These are phyloP conservation scores for Cordyceps javanica DNA, from an alignment of 2,329 filamentous ascomycete genomes.

Conservation along the genomic window DNA sequence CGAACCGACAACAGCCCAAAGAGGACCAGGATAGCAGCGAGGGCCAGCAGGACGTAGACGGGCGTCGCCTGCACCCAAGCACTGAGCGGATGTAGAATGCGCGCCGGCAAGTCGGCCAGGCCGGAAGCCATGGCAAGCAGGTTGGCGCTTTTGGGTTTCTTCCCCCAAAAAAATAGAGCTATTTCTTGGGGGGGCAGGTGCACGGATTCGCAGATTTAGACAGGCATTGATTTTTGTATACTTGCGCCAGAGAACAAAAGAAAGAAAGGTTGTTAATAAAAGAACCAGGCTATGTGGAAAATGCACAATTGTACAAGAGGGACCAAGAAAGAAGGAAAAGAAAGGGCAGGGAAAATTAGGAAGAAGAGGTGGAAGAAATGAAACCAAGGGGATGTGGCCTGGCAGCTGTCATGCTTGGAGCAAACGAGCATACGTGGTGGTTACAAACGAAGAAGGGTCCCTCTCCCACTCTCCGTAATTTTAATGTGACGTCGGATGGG, in stretches of 20 bases:
- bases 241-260: neutral
- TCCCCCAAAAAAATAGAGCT: too few relatives aligned
- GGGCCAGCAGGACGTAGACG: conserved; percentile 30
- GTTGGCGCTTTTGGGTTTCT: neutral
- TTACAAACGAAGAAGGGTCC: neutral
- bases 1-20: conserved; percentile 34
- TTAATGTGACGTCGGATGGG: neutral
- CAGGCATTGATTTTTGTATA: neutral
- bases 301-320: neutral
- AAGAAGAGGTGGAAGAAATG: too few relatives aligned
- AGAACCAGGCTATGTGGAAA: neutral
- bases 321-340: neutral
- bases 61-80: conserved; percentile 33
- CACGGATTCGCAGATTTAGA: neutral
- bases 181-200: too few relatives aligned
- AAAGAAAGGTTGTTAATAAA: neutral
- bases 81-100: conserved; percentile 29
- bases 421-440: conserved; percentile 10
- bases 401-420: conserved; percentile 6
- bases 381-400: conserved; percentile 5
- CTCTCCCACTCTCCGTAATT: neutral
- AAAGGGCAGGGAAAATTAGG: neutral
- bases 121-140: conserved; percentile 13
- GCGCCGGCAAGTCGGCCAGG: conserved; percentile 27
- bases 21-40: conserved; percentile 27